A percentile compares a stretch with the other conserved stretches of the same genome.
Evolutionary conservation across 2,329 filamentous ascomycete species (phyloP).

Genomic region (Dothideomycetidae sp.): DNA sequence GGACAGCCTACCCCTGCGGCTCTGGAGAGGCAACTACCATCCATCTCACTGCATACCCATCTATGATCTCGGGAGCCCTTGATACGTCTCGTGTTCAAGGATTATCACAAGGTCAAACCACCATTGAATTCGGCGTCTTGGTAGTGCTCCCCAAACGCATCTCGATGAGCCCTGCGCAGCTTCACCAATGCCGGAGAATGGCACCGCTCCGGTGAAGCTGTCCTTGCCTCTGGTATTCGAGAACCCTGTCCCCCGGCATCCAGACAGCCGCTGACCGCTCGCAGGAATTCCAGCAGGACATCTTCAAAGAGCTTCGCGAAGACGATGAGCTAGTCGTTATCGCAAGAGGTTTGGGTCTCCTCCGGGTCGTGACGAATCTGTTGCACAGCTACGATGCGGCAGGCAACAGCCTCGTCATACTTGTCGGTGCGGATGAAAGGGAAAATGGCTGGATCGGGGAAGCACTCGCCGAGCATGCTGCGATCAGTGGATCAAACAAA

Average conservation of each 20-base stretch:
- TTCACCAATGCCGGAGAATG: slow-evolving; percentile 12
- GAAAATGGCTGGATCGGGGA: slow-evolving; percentile 98
- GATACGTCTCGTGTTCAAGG: too few species aligned
- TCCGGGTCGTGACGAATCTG: slow-evolving; percentile 87
- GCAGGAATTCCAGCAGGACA: slow-evolving; percentile 77
- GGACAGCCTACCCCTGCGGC: too few species aligned
- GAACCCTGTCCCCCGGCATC: slow-evolving; percentile 4
- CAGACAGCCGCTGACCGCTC: slow-evolving; percentile 13
- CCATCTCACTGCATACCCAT: too few species aligned
- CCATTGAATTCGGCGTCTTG: too few species aligned
- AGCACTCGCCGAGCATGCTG: slow-evolving; percentile 86
- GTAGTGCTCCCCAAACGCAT: too few species aligned
- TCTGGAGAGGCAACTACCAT: too few species aligned
- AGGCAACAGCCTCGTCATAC: slow-evolving; percentile 78
- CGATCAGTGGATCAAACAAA: slow-evolving; percentile 67
- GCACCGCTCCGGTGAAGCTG: slow-evolving; percentile 52
- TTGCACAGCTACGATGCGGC: slow-evolving; percentile 94
- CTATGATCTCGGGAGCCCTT: too few species aligned
- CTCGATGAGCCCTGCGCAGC: background rate
- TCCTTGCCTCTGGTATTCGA: slow-evolving; percentile 52
- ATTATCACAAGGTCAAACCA: too few species aligned
- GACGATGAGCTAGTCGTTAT: slow-evolving; percentile 92
- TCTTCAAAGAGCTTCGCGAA: slow-evolving; percentile 77
- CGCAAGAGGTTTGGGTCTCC: slow-evolving; percentile 78
- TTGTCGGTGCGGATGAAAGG: slow-evolving; percentile 79